Conservation (phyloP, 2,329 filamentous ascomycete species). For the Cytospora schulzeri region DNA sequence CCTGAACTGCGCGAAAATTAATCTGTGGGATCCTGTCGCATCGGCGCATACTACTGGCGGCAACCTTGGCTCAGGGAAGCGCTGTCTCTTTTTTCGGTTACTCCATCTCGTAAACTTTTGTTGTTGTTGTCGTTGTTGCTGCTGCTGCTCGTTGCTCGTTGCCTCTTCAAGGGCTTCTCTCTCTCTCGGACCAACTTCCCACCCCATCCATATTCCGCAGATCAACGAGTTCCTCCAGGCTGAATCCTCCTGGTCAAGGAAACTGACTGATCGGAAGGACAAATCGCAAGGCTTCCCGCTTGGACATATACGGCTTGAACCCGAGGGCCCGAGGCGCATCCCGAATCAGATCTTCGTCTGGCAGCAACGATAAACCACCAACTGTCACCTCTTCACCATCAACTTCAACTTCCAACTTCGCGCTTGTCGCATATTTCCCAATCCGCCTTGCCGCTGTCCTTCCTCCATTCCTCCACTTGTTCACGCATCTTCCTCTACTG, state of each 20-base stretch:
- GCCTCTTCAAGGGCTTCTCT: background rate
- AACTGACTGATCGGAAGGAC: background rate
- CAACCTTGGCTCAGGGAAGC: background rate
- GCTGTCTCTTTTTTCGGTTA: background rate
- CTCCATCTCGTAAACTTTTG: background rate
- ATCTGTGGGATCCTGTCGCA: slow-evolving; percentile 11
- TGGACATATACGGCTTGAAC: slow-evolving; percentile 10
- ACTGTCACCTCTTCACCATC: background rate
- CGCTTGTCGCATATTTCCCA: background rate
- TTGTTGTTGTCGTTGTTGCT: background rate
- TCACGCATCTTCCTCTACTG: slow-evolving; percentile 3
- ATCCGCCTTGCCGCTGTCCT: background rate
- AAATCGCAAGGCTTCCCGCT: slow-evolving; percentile 11
- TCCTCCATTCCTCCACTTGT: background rate
- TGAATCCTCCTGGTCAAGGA: slow-evolving; percentile 12
- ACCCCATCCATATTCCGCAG: slow-evolving; percentile 11
- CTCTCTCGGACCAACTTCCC: background rate
- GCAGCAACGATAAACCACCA: slow-evolving; percentile 3
- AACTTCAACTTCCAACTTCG: background rate
- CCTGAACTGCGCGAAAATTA: background rate
- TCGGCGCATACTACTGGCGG: slow-evolving; percentile 4
- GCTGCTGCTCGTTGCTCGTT: too few species aligned
- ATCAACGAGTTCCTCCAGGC: slow-evolving; percentile 7
- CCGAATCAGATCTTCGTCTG: slow-evolving; percentile 5
- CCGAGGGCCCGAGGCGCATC: slow-evolving; percentile 12